Evolutionary conservation across 2,329 filamentous ascomycete species (phyloP).

Genomic region (Didymella keratinophila): DNA sequence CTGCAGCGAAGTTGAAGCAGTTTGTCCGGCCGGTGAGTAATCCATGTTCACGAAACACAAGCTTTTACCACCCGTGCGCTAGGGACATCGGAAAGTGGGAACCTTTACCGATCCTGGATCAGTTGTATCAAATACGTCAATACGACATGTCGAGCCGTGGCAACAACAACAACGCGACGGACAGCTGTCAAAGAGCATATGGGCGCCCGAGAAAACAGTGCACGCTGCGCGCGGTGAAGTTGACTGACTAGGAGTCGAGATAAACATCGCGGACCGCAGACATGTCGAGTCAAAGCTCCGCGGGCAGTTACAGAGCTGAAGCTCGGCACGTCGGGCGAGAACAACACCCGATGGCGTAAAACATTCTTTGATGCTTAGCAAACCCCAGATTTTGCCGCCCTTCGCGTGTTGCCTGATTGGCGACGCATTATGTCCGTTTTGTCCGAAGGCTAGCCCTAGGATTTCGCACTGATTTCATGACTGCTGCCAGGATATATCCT

Average conservation of each 20-base stretch:
- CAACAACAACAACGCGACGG: conserved; percentile 4
- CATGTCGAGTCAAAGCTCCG: not conserved
- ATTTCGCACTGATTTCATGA: conserved; percentile 35
- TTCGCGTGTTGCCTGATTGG: conserved; percentile 30
- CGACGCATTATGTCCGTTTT: conserved; percentile 37
- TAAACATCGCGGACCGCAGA: not conserved
- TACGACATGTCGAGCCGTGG: conserved; percentile 11
- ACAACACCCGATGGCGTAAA: conserved; percentile 29
- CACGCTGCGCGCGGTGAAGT: not conserved
- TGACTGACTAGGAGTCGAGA: not conserved
- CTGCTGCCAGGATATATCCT: conserved; percentile 24
- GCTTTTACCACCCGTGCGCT: conserved; percentile 17
- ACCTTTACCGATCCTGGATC: conserved; percentile 6
- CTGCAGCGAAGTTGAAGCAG: not conserved
- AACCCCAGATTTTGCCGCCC: conserved; percentile 37
- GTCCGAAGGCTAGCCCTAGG: conserved; percentile 33
- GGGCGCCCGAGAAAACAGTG: not conserved
- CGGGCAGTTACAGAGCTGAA: conserved; percentile 4
- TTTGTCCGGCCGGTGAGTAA: conserved; percentile 19
- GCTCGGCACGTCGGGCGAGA: conserved; percentile 31
- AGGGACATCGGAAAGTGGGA: conserved; percentile 12
- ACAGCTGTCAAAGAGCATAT: conserved; percentile 8
- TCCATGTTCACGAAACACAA: conserved; percentile 10
- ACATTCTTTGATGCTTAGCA: conserved; percentile 36
- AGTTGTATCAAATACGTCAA: conserved; percentile 16